Conservation (phyloP, 1,139 yeast genomes). For the Candida neerlandica region DNA sequence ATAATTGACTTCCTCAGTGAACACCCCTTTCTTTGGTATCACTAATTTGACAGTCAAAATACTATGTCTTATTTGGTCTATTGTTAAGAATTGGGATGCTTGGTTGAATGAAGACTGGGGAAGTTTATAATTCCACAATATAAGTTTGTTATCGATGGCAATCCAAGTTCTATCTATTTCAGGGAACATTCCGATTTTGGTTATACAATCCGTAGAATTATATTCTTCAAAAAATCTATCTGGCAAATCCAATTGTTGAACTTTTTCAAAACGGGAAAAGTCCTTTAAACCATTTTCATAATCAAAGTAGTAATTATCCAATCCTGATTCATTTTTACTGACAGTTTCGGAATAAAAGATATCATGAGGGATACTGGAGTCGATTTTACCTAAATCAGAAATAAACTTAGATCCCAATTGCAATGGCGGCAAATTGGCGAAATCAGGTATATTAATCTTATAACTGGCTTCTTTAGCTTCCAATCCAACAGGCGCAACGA, state of each 20-base stretch:
- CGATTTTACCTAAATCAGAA: constrained; percentile 47
- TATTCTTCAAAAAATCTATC: constrained; percentile 81
- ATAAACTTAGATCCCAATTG: constrained; percentile 48
- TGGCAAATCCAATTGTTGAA: constrained; percentile 72
- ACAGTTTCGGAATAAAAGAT: constrained; percentile 43
- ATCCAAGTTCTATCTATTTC: constrained; percentile 88
- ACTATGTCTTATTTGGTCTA: constrained; percentile 81
- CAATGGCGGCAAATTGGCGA: constrained; percentile 46
- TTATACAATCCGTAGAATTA: constrained; percentile 64
- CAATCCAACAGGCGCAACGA: constrained; percentile 39
- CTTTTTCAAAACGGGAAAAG: constrained; percentile 78
- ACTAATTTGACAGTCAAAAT: constrained; percentile 77
- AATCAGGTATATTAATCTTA: constrained; percentile 47
- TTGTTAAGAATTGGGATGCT: constrained; percentile 70
- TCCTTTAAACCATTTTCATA: constrained; percentile 45
- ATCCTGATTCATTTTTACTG: constrained; percentile 40
- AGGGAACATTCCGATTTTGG: constrained; percentile 83
- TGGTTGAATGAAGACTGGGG: constrained; percentile 52
- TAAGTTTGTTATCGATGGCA: constrained; percentile 76
- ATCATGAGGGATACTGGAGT: constrained; percentile 49
- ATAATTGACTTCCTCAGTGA: constrained; percentile 74
- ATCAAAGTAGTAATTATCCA: constrained; percentile 50
- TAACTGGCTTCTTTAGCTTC: constrained; percentile 46
- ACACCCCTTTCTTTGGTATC: constrained; percentile 77
- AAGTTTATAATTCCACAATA: constrained; percentile 78